Base-by-base conservation (phyloP, 768 basidiomycete genomes). In the Trametes elegans region DNA sequence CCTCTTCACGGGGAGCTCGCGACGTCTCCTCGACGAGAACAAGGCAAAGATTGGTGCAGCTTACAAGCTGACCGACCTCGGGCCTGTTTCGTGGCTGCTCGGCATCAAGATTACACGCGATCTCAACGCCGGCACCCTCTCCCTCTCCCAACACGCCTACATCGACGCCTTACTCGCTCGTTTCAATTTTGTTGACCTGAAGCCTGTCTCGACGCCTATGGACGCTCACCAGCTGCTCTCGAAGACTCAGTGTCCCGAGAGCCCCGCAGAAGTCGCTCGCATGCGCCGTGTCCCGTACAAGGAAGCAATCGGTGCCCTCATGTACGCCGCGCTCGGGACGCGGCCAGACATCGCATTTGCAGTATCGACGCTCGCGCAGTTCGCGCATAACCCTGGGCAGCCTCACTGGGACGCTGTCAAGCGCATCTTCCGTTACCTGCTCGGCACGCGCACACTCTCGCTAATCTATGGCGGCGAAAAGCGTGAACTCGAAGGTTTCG, bases 161-260 rank as follows among this genome's bases (percentile, higher is more conserved):
- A 65, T 75, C 35, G 59, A 70, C 5, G 36, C 47, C 1, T 64
- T 74, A 43, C 48, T 75, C 38, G 7, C n/a, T 0, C 60, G 58
- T 3, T 75, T 71, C 54, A 59, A 62, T 9, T 64, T 73, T 24
- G 48, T 59, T 0, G 55, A 68, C 0, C 29, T 59, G 7, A 66
- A 69, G 7, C 62, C 68, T 0, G 56, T 71, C 34, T 54, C 58
- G 0, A 70, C 62, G 0, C 71, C 71, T 0, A 71, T 75, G 68
- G 72, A 74, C 27, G 54, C 64, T n/a, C 21, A 58, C 44, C n/a
- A n/a, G n/a, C n/a, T n/a, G n/a, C n/a, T n/a, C n/a, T n/a, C n/a
- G n/a, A n/a, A n/a, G n/a, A n/a, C n/a, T n/a, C n/a, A n/a, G n/a
- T n/a, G n/a, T n/a, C n/a, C n/a, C n/a, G 19, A 16, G 19, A 52